These are phyloP conservation scores for Trichoderma asperellum DNA, from an alignment of 2,329 filamentous ascomycete genomes.

Conservation along the genomic window DNA sequence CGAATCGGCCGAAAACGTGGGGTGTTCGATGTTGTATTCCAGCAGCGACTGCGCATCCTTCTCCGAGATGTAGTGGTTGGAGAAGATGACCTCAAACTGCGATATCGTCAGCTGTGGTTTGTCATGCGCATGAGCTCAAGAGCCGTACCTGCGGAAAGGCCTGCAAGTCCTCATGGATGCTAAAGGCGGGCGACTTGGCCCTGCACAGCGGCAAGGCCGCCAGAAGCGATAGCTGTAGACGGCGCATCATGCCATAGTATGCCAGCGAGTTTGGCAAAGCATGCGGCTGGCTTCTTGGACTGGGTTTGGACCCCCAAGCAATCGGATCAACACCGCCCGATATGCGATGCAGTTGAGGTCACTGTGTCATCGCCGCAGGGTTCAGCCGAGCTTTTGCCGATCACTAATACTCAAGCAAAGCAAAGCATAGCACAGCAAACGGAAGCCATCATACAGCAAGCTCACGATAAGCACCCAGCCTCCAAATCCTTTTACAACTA, in stretches of 20 bases:
- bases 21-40: slow-evolving; percentile 42
- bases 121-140: not conserved
- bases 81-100: slow-evolving; percentile 80
- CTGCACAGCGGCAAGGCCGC: slow-evolving; percentile 50
- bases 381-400: slow-evolving; percentile 34
- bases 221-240: slow-evolving; percentile 50
- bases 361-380: slow-evolving; percentile 39
- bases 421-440: too few relatives aligned
- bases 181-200: slow-evolving; percentile 67
- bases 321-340: not conserved
- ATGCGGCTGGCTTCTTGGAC: slow-evolving; percentile 5
- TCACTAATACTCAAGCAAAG: not conserved
- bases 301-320: not conserved
- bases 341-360: slow-evolving; percentile 28
- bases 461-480: not conserved
- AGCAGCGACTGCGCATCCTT: slow-evolving; percentile 68
- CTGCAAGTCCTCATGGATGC: slow-evolving; percentile 84
- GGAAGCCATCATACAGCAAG: too few relatives aligned
- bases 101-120: not conserved
- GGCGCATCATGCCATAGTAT: slow-evolving; percentile 53
- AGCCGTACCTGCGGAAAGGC: slow-evolving; percentile 77
- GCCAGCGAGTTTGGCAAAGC: slow-evolving; percentile 1
- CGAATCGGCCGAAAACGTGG: slow-evolving; percentile 48
- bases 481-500: not conserved
- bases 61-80: slow-evolving; percentile 72